Evolutionary conservation across 108 stramenopile species (phyloP), one percentile per base, ranked within the genome.

Genomic region (Cyclotella baltica): DNA sequence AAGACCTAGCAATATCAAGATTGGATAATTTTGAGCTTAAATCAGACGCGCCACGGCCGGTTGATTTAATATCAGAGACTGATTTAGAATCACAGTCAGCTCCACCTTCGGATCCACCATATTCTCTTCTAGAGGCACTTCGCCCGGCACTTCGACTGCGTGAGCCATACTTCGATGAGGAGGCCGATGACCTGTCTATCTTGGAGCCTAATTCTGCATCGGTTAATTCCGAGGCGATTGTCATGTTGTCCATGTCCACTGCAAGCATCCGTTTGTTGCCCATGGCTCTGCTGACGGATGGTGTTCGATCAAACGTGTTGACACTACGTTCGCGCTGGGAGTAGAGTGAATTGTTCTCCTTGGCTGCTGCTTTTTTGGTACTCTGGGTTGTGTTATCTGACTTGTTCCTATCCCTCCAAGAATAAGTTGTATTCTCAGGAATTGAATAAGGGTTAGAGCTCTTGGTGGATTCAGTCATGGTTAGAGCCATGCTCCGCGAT

Each of bases 181-280:
- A 61, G 25, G 59, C 68, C 16, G 76, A 71, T 20, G 69, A 62
- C 64, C 64, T 48, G 48, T 78, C 77, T 19, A 78, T 13, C 38
- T 73, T 73, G 1, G 73, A 73, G 15, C 73, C 73, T 25, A 65
- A 28, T 36, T 78, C 77, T 40, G 62, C 34, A 53, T 82, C 81
- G 25, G 81, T 82, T 64, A 82, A 56, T 19, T 76, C 81, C 20
- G 75, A 76, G 10, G 81, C 70, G 30, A 75, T 82, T 9, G 80
- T 82, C 81, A 82, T 82, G 55, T 76, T 72, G 11, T 82, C 81
- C 63, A 82, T 47, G 58, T 82, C 81, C 30, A 82, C 68, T 22
- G 81, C 66, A 25, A 82, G 57, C 40, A 29, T 62, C 19, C 40
- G 74, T 48, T 71, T 74, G 20, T 52, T 47, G 28, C 63, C 74